Percentiles rank a stretch among this genome's conserved stretches.
Conservation (phyloP, 305 asterid species). For the Fraxinus velutina region DNA sequence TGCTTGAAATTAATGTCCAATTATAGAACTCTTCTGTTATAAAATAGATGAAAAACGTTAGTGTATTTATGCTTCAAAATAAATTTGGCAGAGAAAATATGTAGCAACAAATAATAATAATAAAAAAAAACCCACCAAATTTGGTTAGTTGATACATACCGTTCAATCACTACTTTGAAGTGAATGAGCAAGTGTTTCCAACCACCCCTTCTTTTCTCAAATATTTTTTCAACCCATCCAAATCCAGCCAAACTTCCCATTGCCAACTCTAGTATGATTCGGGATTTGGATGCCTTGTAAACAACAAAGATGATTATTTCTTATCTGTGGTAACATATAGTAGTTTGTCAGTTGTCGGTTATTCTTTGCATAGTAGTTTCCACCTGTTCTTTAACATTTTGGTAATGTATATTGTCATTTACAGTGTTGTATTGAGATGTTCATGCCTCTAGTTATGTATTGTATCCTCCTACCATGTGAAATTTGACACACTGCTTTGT, state of each 20-base stretch:
- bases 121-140: not conserved
- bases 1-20: not conserved
- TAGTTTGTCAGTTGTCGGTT: not conserved
- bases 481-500: not conserved
- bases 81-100: not conserved
- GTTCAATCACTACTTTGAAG: not conserved
- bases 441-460: not conserved
- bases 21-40: not conserved
- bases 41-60: not conserved
- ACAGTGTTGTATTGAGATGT: not conserved
- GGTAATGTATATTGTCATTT: not conserved
- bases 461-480: not conserved
- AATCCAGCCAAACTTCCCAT: not conserved
- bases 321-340: not conserved
- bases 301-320: not conserved
- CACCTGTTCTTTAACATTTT: not conserved
- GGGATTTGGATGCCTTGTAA: not conserved
- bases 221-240: not conserved
- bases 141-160: not conserved
- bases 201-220: not conserved
- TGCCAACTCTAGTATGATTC: not conserved
- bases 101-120: not conserved
- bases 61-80: not conserved
- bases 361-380: not conserved
- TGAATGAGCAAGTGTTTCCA: not conserved